Evolutionary conservation across 164 flowering plant species (phyloP).

Genomic region (Buxus sempervirens): DNA sequence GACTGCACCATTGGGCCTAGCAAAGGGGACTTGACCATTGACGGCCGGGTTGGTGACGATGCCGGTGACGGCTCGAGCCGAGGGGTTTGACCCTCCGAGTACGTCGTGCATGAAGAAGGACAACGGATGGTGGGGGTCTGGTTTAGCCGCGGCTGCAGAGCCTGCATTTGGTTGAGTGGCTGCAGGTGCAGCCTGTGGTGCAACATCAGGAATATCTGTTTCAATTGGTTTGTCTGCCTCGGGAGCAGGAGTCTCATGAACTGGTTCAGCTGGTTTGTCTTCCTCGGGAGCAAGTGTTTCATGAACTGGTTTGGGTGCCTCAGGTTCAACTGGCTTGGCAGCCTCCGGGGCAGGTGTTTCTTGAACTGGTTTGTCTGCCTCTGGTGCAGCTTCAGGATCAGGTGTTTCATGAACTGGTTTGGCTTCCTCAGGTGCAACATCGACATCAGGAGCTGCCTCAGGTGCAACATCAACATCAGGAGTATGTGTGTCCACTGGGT

Average conservation of each 20-base stretch:
- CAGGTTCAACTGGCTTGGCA: background rate
- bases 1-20: conserved; percentile 67
- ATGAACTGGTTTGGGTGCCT: conserved; percentile 2
- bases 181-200: conserved; percentile 10
- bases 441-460: too few species aligned
- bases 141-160: conserved; percentile 3
- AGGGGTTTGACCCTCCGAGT: conserved; percentile 42
- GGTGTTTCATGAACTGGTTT: too few species aligned
- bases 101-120: conserved; percentile 54
- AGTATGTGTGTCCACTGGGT: too few species aligned
- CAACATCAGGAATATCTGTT: background rate
- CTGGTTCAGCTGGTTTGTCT: background rate
- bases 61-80: conserved; percentile 64
- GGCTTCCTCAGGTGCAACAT: too few species aligned
- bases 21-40: conserved; percentile 67
- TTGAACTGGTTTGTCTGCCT: background rate
- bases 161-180: conserved; percentile 2
- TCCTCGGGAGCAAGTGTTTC: background rate
- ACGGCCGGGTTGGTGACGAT: conserved; percentile 47
- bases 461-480: too few species aligned
- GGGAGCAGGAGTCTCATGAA: conserved; percentile 5
- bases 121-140: conserved; percentile 21
- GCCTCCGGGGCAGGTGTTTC: background rate
- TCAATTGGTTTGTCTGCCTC: background rate
- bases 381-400: conserved; percentile 4